These are phyloP conservation scores for Raphanus raphanistrum DNA, from an alignment of 345 rosid species.

Conservation along the genomic window DNA sequence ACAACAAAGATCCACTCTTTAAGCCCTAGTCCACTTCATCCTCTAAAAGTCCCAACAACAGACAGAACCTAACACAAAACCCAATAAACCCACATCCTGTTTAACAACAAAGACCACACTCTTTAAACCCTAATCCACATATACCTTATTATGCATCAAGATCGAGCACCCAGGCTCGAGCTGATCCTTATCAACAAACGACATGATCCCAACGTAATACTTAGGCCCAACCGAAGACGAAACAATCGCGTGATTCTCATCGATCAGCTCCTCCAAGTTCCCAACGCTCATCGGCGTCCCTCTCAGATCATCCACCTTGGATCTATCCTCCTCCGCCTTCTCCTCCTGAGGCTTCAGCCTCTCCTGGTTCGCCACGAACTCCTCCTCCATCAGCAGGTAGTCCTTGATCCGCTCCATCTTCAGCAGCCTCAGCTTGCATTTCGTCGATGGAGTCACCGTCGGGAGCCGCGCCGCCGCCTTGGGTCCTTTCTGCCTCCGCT, in stretches of 20 bases:
- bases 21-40: too few species aligned
- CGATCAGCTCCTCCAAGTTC: conserved; percentile 87
- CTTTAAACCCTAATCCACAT: conserved; percentile 3
- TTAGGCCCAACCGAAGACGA: conserved; percentile 94
- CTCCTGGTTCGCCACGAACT: conserved; percentile 91
- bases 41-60: too few species aligned
- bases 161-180: conserved; percentile 98
- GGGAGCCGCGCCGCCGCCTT: conserved; percentile 92
- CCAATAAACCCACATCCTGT: too few species aligned
- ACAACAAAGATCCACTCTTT: too few species aligned
- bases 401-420: conserved; percentile 90
- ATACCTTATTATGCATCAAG: conserved; percentile 93
- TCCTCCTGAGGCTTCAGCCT: conserved; percentile 92
- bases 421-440: conserved; percentile 79
- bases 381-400: conserved; percentile 92
- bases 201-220: conserved; percentile 85
- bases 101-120: not conserved
- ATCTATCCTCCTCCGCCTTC: conserved; percentile 92
- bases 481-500: conserved; percentile 83
- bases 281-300: conserved; percentile 98
- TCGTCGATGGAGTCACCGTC: conserved; percentile 72
- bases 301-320: conserved; percentile 88
- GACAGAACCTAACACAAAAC: not conserved
- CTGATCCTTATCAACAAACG: conserved; percentile 96
- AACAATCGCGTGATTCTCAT: conserved; percentile 96